Percentiles rank a stretch among this genome's conserved stretches.
Conservation (phyloP, 441 rosid species). For the Populus hybrid region DNA sequence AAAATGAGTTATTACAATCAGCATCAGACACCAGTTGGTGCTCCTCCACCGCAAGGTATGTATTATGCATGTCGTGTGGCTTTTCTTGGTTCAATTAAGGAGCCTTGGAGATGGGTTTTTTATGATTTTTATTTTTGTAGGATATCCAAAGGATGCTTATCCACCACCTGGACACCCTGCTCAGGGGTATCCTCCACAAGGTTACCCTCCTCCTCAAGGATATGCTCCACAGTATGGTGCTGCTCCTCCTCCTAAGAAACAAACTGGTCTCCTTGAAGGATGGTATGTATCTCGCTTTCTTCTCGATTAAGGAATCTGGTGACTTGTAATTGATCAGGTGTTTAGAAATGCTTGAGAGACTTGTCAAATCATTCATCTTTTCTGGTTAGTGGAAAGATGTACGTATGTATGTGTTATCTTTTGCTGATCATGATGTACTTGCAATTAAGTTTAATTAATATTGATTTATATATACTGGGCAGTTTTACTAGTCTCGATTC, state of each 20-base stretch:
- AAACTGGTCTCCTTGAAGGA: slow-evolving; percentile 61
- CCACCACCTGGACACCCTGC: slow-evolving; percentile 75
- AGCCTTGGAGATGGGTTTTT: neutral
- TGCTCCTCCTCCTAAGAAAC: slow-evolving; percentile 44
- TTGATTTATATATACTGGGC: no score
- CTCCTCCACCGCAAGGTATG: slow-evolving; percentile 75
- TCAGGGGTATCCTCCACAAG: slow-evolving; percentile 57
- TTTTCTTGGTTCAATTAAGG: neutral
- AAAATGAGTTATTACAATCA: slow-evolving; percentile 57
- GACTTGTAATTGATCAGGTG: neutral
- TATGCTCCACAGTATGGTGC: slow-evolving; percentile 45
- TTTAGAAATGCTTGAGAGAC: no score
- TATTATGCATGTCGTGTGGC: neutral
- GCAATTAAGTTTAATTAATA: no score
- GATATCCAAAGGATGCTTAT: slow-evolving; percentile 68
- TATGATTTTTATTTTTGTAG: slow-evolving; percentile 22
- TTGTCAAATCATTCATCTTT: no score
- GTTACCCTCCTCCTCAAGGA: slow-evolving; percentile 40
- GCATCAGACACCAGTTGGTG: slow-evolving; percentile 62
- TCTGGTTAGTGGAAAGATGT: no score
- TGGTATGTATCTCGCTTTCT: slow-evolving; percentile 38
- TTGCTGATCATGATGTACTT: no score
- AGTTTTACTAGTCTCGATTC: neutral
- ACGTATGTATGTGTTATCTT: no score
- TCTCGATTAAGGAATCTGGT: neutral